Evolutionary conservation across 1,139 yeast genomes (phyloP), one percentile per base, ranked within the genome.

Genomic region (Saccharomyces hybrid): DNA sequence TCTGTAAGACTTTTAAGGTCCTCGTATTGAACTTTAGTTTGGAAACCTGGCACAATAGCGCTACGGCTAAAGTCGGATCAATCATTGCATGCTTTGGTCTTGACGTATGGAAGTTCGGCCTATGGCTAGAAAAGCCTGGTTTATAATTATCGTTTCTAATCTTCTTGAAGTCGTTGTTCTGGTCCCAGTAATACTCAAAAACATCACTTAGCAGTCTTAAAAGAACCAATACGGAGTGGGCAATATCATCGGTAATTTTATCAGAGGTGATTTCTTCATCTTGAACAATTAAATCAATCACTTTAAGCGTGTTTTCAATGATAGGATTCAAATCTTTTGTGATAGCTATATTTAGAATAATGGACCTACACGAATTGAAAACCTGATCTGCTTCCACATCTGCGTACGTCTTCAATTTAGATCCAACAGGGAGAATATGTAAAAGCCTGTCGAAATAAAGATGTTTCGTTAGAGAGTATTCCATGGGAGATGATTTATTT

Each of bases 121-220:
- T 62, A 51, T 64, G 64, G 1, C 64, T 62, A n/a, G 71, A 60
- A 53, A 62, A 67, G 2, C 71, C 71, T 42, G 50, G 38, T 49
- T 32, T 11, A 19, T 27, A 24, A 44, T 32, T 29, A 47, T 52
- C 49, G 16, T 50, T 51, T 52, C 55, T 32, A 47, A 49, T 44
- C 27, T 26, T 49, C 9, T 49, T 34, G 51, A 57, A 26, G 32
- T 48, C 44, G 52, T 58, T 64, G 11, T 53, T 49, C 7, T 47
- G 29, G 24, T 60, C 66, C 71, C 71, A 68, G 47, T 56, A 60
- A 31, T 60, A 60, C 54, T 67, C 71, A 49, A 63, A 53, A 11
- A 59, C 56, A 55, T 68, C 71, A 38, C 66, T 60, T 28, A 67
- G 42, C 48, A 68, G 57, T 52, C 71, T 56, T 27, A 62, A 34